Evolutionary conservation across 1,139 yeast species (phyloP).

Genomic region (Meyerozyma sp.): DNA sequence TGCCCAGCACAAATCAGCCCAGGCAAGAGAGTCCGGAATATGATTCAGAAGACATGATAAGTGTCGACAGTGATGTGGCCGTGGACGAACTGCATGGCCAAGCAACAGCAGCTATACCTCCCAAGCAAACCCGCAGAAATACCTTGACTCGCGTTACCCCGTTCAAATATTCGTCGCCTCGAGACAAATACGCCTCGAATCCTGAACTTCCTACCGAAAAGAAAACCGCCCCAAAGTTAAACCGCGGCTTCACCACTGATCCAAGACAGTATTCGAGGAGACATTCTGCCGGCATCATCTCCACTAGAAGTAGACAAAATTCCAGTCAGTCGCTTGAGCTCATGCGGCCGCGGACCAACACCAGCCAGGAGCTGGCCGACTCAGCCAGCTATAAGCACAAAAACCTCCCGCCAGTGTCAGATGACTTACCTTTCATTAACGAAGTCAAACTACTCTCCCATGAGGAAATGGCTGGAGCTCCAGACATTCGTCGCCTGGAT

Average conservation of each 20-base stretch:
- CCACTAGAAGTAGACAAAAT: neutral
- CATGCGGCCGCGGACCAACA: neutral
- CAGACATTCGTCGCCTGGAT: constrained; percentile 20
- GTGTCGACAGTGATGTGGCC: neutral
- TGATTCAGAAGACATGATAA: neutral
- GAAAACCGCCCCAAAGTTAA: neutral
- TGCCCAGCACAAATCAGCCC: neutral
- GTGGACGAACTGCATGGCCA: too few relatives aligned
- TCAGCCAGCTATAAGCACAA: constrained; percentile 4
- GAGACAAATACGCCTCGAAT: neutral
- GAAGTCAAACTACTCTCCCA: constrained; percentile 23
- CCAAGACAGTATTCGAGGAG: neutral
- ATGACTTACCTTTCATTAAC: constrained; percentile 37
- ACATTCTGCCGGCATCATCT: neutral
- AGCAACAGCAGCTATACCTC: constrained; percentile 4
- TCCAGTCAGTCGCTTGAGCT: neutral
- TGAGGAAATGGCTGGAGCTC: constrained; percentile 3
- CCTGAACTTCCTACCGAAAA: neutral
- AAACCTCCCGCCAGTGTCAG: constrained; percentile 5
- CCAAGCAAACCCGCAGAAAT: constrained; percentile 12
- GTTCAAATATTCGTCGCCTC: constrained; percentile 12
- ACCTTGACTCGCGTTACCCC: constrained; percentile 21
- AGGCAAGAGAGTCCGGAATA: neutral
- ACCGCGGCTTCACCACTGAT: neutral
- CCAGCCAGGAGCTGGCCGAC: constrained; percentile 8